Evolutionary conservation across 768 basidiomycete species (phyloP), one percentile per base, ranked within the genome.

Genomic region (Russula vinacea): DNA sequence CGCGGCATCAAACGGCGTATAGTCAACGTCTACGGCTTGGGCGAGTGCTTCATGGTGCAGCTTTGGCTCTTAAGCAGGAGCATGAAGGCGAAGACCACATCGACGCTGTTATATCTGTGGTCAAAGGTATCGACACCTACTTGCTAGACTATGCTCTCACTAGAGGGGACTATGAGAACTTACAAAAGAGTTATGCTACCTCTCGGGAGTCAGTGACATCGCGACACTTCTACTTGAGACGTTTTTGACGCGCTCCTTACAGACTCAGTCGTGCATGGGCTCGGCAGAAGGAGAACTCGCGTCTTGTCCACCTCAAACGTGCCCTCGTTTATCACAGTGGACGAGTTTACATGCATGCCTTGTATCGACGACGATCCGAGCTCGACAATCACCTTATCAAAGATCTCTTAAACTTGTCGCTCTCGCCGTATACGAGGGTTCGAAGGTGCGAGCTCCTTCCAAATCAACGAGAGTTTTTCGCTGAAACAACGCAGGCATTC

Each of bases 351-450:
- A 85, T 91, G 81, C 86, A 90, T 67, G 81, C 88, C 1, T 72
- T 90, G 56, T 90, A 88, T 73, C 87, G 91, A 51, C 79, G 82
- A 47, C 84, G 92, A 33, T 87, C 88, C 10, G 81, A 78, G 39
- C 78, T 90, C n/a, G 90, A 92, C 65, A 89, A 92, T 71, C 76
- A 75, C 64, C 76, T 93, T 24, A 76, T 93, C 8, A 72, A 76
- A 7, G 89, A 90, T 71, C 74, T 93, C 22, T 79, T 86, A 11
- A 88, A 90, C 68, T 74, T 92, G 44, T 89, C 90, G 44, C 76
- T 93, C 26, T 93, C 91, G 0, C 87, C 86, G 4, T 93, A 93
- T 70, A 89, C 88, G 6, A 78, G 89, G 68, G 81, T 92, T 59
- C 78, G 90, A 72, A 83, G 87, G 90, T 92, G 49, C 50, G 56